Base-by-base conservation (phyloP, 2,329 filamentous ascomycete genomes). In the Trichoderma brevicompactum region DNA sequence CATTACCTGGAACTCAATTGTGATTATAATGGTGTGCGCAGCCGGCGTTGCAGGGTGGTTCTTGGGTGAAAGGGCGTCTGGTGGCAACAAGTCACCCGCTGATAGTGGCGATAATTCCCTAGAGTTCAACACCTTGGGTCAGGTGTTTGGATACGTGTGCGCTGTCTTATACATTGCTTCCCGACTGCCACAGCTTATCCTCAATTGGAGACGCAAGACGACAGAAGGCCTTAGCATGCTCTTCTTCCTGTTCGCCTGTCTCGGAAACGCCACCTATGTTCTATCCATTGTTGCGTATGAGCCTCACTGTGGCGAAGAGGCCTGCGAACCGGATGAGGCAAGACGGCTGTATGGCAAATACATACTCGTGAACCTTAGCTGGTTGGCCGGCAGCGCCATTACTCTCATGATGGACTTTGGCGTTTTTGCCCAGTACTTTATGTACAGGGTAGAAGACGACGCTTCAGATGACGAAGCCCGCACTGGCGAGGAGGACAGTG, bases 171-270 rank as follows among this genome's bases (percentile, higher is more conserved):
- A 99, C 74, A 91, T 98, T 10, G 92, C 92, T 23, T 95, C 91
- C 0, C 90, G 95, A 8, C 79, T 98, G 7, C 95, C 95, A 0
- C 95, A 99, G 79, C 83, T 99, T 1, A 83, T 97, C 7, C 86
- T 98, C 61, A 99, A 98, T 78, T 96, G 92, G 80, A 87, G 92
- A 19, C 89, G 95, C 68, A 96, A 96, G 80, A 94, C 90, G 49
- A 97, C 94, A 1, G 94, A 98, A 64, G 95, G 95, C 3, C 89
- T 99, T 19, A 94, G 91, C 69, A 88, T 97, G 79, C 84, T 98
- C 10, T 99, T 98, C 79, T 98, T 98, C 80, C 82, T 98, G 23
- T 98, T 99, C 75, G 95, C 95, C 5, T 98, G 94, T 74, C 87
- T 98, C 6, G 95, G 95, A 2, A 99, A 99, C 76, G 77, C 97